Percentiles rank a stretch among this genome's conserved stretches.
These are phyloP conservation scores for Achaetomiella virescens DNA, from an alignment of 495 filamentous ascomycete genomes.

Conservation along the genomic window DNA sequence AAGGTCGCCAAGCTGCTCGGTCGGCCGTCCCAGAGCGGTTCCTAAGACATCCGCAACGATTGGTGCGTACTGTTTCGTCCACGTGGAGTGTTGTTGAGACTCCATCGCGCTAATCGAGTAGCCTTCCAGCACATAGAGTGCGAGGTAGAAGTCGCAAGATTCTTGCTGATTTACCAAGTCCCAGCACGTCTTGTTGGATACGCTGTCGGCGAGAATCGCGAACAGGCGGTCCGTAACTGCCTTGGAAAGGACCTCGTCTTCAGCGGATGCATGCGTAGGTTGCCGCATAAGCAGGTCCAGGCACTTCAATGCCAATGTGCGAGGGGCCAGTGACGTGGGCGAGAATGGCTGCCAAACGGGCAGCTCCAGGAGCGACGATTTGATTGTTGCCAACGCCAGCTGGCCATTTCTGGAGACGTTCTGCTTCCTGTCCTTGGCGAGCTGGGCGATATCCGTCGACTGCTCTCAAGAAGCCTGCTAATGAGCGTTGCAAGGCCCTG, in stretches of 20 bases:
- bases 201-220: slow-evolving; percentile 37
- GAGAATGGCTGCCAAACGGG: slow-evolving; percentile 50
- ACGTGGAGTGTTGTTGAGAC: slow-evolving; percentile 27
- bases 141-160: slow-evolving; percentile 35
- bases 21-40: slow-evolving; percentile 28
- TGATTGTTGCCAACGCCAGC: slow-evolving; percentile 46
- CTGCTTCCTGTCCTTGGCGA: slow-evolving; percentile 56
- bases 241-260: slow-evolving; percentile 46
- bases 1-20: slow-evolving; percentile 28
- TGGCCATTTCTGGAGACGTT: slow-evolving; percentile 64
- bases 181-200: slow-evolving; percentile 29
- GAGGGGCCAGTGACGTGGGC: slow-evolving; percentile 52
- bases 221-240: slow-evolving; percentile 47
- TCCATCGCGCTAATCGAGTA: slow-evolving; percentile 39
- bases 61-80: slow-evolving; percentile 37
- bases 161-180: slow-evolving; percentile 27
- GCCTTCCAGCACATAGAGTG: slow-evolving; percentile 38
- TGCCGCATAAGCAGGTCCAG: slow-evolving; percentile 55
- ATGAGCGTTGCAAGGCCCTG: slow-evolving; percentile 48
- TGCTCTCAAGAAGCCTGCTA: slow-evolving; percentile 46
- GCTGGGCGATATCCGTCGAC: slow-evolving; percentile 44
- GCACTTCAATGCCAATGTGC: slow-evolving; percentile 56
- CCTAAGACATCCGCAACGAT: slow-evolving; percentile 34
- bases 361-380: slow-evolving; percentile 42
- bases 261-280: slow-evolving; percentile 43